These are phyloP conservation scores for Starmerella stigmatis DNA, from an alignment of 805 yeast genomes.

Conservation along the genomic window DNA sequence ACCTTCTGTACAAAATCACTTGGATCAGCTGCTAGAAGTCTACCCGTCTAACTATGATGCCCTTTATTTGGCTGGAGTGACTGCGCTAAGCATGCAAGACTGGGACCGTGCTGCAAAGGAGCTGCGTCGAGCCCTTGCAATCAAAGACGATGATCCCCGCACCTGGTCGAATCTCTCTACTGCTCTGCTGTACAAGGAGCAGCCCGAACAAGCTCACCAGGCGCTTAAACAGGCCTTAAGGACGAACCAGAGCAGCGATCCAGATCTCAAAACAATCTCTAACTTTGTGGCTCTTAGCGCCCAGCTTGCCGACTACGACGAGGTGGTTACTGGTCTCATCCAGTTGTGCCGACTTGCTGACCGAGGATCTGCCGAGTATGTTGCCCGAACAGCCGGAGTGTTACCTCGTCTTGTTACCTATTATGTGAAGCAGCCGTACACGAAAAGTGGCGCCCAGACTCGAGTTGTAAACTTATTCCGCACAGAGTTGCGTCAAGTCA, in stretches of 20 bases:
- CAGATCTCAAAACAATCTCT: slow-evolving; percentile 85
- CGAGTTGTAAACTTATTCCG: slow-evolving; percentile 35
- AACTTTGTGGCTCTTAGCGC: slow-evolving; percentile 75
- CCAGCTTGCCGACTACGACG: slow-evolving; percentile 77
- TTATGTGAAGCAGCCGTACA: slow-evolving; percentile 3
- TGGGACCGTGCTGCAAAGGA: slow-evolving; percentile 81
- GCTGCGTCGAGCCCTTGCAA: slow-evolving; percentile 76
- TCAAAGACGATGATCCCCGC: slow-evolving; percentile 68
- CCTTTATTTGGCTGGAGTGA: slow-evolving; percentile 88
- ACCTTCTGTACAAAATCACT: slow-evolving; percentile 48
- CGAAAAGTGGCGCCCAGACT: slow-evolving; percentile 6
- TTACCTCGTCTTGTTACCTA: slow-evolving; percentile 14
- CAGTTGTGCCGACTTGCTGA: slow-evolving; percentile 49
- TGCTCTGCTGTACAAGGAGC: slow-evolving; percentile 54
- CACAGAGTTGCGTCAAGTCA: slow-evolving; percentile 53
- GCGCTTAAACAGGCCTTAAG: slow-evolving; percentile 75
- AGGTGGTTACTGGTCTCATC: slow-evolving; percentile 65
- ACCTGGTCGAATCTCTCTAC: slow-evolving; percentile 91
- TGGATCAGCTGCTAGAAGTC: slow-evolving; percentile 61
- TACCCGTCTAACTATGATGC: slow-evolving; percentile 69
- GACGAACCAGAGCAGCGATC: slow-evolving; percentile 46
- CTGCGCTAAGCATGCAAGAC: slow-evolving; percentile 64
- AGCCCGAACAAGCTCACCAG: slow-evolving; percentile 66
- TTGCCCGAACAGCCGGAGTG: slow-evolving; percentile 25
- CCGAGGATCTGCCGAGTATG: slow-evolving; percentile 48